Conservation (phyloP, 2,329 filamentous ascomycete species). For the Sclerotinia minor region DNA sequence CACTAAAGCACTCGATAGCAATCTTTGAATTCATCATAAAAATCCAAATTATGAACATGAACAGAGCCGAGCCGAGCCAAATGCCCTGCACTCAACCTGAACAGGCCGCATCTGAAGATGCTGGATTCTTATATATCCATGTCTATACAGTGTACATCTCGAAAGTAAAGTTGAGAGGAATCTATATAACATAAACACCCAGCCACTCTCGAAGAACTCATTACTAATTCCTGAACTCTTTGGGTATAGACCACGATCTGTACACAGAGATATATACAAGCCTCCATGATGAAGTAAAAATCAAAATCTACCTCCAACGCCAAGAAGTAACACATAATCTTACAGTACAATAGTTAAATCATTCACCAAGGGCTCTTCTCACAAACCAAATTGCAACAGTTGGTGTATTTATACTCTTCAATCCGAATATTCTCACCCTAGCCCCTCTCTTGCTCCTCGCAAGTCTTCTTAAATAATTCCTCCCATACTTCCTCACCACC, state of each 20-base stretch:
- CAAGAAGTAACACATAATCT: not conserved
- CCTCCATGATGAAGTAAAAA: not conserved
- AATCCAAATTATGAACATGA: not conserved
- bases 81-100: not conserved
- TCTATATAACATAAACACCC: not conserved
- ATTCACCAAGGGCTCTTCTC: not conserved
- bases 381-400: too few relatives aligned
- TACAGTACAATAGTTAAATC: not conserved
- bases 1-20: not conserved
- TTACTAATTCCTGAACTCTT: not conserved
- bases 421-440: too few relatives aligned
- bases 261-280: not conserved
- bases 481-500: too few relatives aligned
- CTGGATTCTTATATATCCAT: not conserved
- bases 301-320: not conserved
- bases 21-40: too few relatives aligned
- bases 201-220: not conserved
- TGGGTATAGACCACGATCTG: not conserved
- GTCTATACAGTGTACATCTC: too few relatives aligned
- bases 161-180: not conserved
- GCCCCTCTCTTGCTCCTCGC: too few relatives aligned
- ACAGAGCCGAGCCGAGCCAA: not conserved
- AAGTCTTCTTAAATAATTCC: too few relatives aligned
- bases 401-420: too few relatives aligned
- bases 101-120: not conserved